Base-by-base conservation (phyloP, 2,329 filamentous ascomycete genomes). In the Mollisiaceae sp. region DNA sequence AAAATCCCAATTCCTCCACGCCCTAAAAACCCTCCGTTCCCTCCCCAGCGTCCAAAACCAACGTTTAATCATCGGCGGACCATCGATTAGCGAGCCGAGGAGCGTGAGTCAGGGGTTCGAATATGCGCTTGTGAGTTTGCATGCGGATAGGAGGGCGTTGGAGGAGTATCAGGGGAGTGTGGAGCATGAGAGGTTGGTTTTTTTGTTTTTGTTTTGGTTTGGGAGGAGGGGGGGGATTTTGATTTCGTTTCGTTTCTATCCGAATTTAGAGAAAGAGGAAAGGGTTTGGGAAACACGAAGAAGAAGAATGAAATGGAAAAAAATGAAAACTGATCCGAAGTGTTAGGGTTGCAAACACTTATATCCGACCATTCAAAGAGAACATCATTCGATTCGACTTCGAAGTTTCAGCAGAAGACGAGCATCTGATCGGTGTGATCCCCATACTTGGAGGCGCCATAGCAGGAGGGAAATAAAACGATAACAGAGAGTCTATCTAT, bases 361-460 rank as follows among this genome's bases (percentile, higher is more conserved):
- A 70, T 63, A 55, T 71, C 24, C 63, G 64, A 59, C 70, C 70
- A 8, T 68, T 56, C 15, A 70, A 67, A 36, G 70, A 71, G 32
- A 67, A 70, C 45, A 27, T 71, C n/a, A 55, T 69, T 18, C 55
- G 67, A 56, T 71, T 70, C 59, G 70, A 71, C 58, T 69, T 71
- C 50, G 68, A 70, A 60, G 65, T 71, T 59, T 60, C 65, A 15
- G 45, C 35, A 8, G 69, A 67, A 32, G 69, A 71, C 59, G 68
- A 70, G 62, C 52, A 47, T 20, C 65, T 70, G 62, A 39, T 63
- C 24, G 65, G 61, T 15, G 55, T 62, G 20, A 27, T 67, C 50
- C 62, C 66, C 27, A 41, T 66, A 22, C 47, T 59, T 50, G 45
- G 45, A 24, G 20, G 14, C 14, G n/a, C 15, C 14, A 15, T 43